These are phyloP conservation scores for Gossypium turneri DNA, from an alignment of 345 rosid species.

Conservation along the genomic window DNA sequence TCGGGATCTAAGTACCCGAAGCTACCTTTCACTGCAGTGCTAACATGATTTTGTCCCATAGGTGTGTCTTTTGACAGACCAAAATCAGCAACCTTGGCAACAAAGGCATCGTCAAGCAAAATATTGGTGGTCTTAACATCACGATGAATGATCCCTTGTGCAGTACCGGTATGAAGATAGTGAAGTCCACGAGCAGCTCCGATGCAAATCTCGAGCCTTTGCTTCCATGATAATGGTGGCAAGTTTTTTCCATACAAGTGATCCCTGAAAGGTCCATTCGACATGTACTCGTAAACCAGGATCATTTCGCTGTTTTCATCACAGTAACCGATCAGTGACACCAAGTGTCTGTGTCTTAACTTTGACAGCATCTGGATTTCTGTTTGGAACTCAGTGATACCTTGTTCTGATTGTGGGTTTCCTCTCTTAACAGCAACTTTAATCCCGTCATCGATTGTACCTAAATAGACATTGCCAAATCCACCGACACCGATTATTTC, in stretches of 20 bases:
- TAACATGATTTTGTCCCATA: constrained; percentile 67
- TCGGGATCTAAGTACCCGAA: constrained; percentile 56
- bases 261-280: constrained; percentile 72
- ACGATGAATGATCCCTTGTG: constrained; percentile 84
- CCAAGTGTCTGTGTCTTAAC: constrained; percentile 80
- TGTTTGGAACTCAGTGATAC: constrained; percentile 76
- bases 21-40: constrained; percentile 56
- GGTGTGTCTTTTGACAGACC: constrained; percentile 80
- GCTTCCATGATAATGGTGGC: constrained; percentile 69
- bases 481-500: constrained; percentile 76
- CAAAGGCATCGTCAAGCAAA: constrained; percentile 67
- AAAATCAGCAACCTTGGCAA: constrained; percentile 79
- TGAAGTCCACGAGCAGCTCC: constrained; percentile 84
- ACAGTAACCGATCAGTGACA: constrained; percentile 75
- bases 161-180: constrained; percentile 76
- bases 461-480: constrained; percentile 73
- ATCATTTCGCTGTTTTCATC: constrained; percentile 77
- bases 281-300: constrained; percentile 81
- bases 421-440: constrained; percentile 83
- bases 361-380: constrained; percentile 86
- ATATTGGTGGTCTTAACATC: constrained; percentile 85
- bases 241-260: constrained; percentile 67
- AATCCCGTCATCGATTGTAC: constrained; percentile 56
- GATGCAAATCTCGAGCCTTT: constrained; percentile 67
- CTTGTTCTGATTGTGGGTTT: constrained; percentile 84